A percentile compares a stretch with the other conserved stretches of the same genome.
These are phyloP conservation scores for Penicillium crustosum DNA, from an alignment of 2,329 filamentous ascomycete species.

Conservation along the genomic window DNA sequence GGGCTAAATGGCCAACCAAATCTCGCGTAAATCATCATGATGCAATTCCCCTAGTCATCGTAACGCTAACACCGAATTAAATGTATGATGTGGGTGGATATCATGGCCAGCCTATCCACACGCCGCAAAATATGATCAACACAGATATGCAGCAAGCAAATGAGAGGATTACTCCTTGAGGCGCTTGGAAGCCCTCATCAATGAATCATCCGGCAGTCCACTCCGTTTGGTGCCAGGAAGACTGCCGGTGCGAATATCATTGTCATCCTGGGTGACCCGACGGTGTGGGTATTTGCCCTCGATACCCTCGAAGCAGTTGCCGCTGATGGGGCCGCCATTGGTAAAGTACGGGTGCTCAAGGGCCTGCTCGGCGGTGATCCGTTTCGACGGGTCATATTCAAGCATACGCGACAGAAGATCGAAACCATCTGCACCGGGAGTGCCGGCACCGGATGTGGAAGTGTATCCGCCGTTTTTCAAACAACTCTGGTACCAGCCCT, in stretches of 20 bases:
- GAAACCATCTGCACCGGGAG: slow-evolving; percentile 74
- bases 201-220: slow-evolving; percentile 75
- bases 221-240: slow-evolving; percentile 88
- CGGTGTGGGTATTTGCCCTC: slow-evolving; percentile 87
- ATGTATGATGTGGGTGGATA: slow-evolving; percentile 4
- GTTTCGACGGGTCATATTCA: slow-evolving; percentile 88
- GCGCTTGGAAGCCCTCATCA: slow-evolving; percentile 60
- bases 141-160: neutral
- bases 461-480: slow-evolving; percentile 60
- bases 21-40: neutral
- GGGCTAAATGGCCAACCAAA: neutral
- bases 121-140: neutral
- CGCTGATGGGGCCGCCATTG: slow-evolving; percentile 65
- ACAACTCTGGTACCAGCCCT: slow-evolving; percentile 76
- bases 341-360: slow-evolving; percentile 89
- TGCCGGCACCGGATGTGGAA: slow-evolving; percentile 50
- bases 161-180: slow-evolving; percentile 47
- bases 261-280: slow-evolving; percentile 89
- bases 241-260: slow-evolving; percentile 88
- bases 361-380: slow-evolving; percentile 82
- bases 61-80: slow-evolving; percentile 3
- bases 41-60: neutral
- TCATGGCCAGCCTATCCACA: slow-evolving; percentile 1
- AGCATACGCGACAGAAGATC: slow-evolving; percentile 77
- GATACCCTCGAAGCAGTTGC: slow-evolving; percentile 87